Percentiles rank a stretch among this genome's conserved stretches.
These are phyloP conservation scores for thale cress (Arabidopsis thaliana) DNA, from an alignment of 345 rosid genomes.

Conservation along the genomic window DNA sequence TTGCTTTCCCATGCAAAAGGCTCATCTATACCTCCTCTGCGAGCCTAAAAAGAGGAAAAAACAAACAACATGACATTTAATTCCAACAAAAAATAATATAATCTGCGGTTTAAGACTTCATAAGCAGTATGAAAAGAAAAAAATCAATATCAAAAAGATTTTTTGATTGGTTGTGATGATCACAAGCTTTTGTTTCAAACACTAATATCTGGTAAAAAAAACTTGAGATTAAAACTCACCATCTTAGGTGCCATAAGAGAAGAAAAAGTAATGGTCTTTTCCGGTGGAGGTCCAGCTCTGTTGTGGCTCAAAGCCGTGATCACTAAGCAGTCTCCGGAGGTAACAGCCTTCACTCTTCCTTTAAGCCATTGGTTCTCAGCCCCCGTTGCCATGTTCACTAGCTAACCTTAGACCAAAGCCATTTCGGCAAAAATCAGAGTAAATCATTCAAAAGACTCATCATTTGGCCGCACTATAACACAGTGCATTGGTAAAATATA, in stretches of 20 bases:
- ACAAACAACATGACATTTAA: slow-evolving; percentile 4
- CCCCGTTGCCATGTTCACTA: slow-evolving; percentile 51
- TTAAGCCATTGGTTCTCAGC: slow-evolving; percentile 60
- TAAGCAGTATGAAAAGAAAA: not conserved
- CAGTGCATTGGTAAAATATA: slow-evolving; percentile 8
- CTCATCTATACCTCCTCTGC: slow-evolving; percentile 88
- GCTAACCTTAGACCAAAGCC: slow-evolving; percentile 45
- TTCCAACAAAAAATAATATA: not conserved
- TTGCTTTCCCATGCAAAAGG: slow-evolving; percentile 97
- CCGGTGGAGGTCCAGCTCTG: slow-evolving; percentile 79
- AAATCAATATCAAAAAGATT: not conserved
- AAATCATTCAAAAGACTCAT: not conserved
- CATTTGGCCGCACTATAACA: not conserved
- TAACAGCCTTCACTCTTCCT: slow-evolving; percentile 85
- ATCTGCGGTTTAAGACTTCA: not conserved
- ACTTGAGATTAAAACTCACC: slow-evolving; percentile 48
- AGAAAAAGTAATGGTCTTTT: slow-evolving; percentile 79
- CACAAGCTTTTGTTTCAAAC: slow-evolving; percentile 4
- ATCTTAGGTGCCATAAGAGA: slow-evolving; percentile 83
- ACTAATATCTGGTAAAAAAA: not conserved
- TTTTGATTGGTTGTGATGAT: not conserved
- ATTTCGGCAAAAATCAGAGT: not conserved
- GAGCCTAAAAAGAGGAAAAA: slow-evolving; percentile 55
- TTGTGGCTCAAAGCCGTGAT: slow-evolving; percentile 61
- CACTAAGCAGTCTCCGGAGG: slow-evolving; percentile 88